phyloP scores from a whole-genome alignment of 2,329 filamentous ascomycete genomes.

The Aspergillus tubingensis region DNA sequence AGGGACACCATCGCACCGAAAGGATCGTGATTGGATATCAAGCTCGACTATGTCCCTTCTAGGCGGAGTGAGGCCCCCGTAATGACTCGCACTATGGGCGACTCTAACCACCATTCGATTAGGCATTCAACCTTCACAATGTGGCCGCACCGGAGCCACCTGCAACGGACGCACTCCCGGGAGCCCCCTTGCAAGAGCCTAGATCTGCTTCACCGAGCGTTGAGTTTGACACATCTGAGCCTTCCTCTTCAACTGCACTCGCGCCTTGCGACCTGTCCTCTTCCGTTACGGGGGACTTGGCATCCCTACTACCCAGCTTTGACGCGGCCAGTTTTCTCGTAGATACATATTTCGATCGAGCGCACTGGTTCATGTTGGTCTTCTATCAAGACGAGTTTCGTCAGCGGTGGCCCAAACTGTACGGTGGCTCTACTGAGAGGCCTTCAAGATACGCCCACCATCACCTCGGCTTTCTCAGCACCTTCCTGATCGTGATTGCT shows the following conservation, averaged over 20 bases:
- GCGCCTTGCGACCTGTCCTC: not conserved
- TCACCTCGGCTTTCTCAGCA: conserved; percentile 20
- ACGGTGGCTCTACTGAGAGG: not conserved
- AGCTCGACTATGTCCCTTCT: conserved; percentile 27
- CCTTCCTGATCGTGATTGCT: conserved; percentile 27
- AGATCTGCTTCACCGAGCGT: not conserved
- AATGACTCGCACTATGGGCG: not conserved
- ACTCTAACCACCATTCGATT: not conserved
- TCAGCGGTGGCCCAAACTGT: conserved; percentile 21
- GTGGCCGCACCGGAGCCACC: conserved; percentile 9
- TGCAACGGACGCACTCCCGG: conserved; percentile 21
- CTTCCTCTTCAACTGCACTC: not conserved
- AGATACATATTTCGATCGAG: conserved; percentile 42
- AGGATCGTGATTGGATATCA: conserved; percentile 13
- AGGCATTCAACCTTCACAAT: conserved; percentile 23
- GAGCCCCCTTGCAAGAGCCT: not conserved
- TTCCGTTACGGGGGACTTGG: conserved; percentile 13
- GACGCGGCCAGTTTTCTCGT: conserved; percentile 31
- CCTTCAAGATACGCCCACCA: not conserved
- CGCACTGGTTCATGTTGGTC: conserved; percentile 44
- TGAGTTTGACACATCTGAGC: not conserved
- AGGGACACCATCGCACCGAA: too few relatives aligned
- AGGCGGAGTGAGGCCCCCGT: conserved; percentile 13
- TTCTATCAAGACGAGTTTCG: conserved; percentile 40
- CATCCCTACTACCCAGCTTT: conserved; percentile 22